Evolutionary conservation across 345 rosid genomes (phyloP), one percentile per base, ranked within the genome.

Genomic region (Populus simonii): DNA sequence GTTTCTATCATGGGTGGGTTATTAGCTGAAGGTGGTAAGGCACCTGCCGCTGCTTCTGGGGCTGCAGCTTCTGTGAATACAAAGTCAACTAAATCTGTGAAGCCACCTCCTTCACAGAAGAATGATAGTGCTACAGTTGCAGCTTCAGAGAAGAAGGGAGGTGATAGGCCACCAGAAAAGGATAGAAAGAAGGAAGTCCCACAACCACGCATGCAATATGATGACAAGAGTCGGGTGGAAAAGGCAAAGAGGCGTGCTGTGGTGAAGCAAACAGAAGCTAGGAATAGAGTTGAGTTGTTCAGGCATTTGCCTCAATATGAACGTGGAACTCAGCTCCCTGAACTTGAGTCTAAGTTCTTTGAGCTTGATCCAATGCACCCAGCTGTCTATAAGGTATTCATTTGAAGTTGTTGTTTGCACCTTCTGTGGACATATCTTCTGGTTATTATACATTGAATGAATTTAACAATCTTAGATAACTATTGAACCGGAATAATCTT

Each of bases 301-400:
- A 88, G 98, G 89, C 99, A 96, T 89, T 88, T 96, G 87, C 98
- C 99, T 74, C 99, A 96, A 79, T 93, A 93, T 78, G 99, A 96
- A 77, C 97, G 85, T 83, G 97, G 96, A 73, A 89, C 94, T 18
- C 97, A 89, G 83, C 98, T 91, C 77, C 91, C 94, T 80, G 97
- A 92, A 86, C 92, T 96, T 0, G 88, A 90, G 90, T 70, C 91
- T 3, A 93, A 91, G 86, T 89, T 92, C 82, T 93, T 93, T 73
- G 92, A 91, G 72, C 93, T 95, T 73, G 94, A 93, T 81, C 94
- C 93, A 17, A 83, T 93, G 93, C 99, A 92, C 83, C 99, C 94
- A 73, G 97, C 96, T 63, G 90, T 96, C 15, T 92, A 91, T 85
- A 91, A 91, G 99, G 99, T 93, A 79, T 47, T 45, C 3, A 33